phyloP scores from a whole-genome alignment of 768 basidiomycete genomes.

The Austroboletus eburneus region DNA sequence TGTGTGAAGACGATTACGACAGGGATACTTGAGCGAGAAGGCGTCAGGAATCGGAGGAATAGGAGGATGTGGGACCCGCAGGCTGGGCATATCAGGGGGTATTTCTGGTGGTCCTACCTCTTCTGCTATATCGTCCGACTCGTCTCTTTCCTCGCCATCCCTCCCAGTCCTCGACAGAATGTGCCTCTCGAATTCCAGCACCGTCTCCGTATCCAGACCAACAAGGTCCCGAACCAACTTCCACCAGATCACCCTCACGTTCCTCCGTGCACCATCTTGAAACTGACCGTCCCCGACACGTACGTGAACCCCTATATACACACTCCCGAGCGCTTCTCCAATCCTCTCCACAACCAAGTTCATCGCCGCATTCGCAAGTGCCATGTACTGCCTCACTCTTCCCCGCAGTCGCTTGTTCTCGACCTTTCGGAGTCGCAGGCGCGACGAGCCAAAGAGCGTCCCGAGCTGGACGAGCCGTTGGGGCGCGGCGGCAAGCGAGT shows the following conservation, averaged over 20 bases:
- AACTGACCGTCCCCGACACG: conserved; percentile 70
- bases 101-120: conserved; percentile 17
- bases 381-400: conserved; percentile 48
- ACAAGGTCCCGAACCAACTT: conserved; percentile 49
- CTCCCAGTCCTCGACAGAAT: not conserved
- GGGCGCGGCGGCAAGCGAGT: conserved; percentile 3
- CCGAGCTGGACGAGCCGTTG: conserved; percentile 65
- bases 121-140: not conserved
- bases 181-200: conserved; percentile 27
- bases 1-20: conserved; percentile 39
- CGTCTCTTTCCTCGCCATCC: not conserved
- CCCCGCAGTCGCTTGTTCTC: conserved; percentile 41
- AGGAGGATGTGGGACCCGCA: conserved; percentile 25
- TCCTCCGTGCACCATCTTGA: conserved; percentile 36
- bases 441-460: conserved; percentile 71
- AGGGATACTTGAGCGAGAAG: conserved; percentile 23
- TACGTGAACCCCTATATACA: conserved; percentile 62
- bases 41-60: conserved; percentile 22
- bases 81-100: conserved; percentile 16
- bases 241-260: conserved; percentile 52
- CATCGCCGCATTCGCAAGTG: conserved; percentile 41
- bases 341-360: conserved; percentile 43
- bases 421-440: conserved; percentile 48
- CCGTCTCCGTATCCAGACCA: conserved; percentile 36
- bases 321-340: conserved; percentile 36